These are phyloP conservation scores for Sclerotinia nivalis DNA, from an alignment of 2,329 filamentous ascomycete species.

Conservation along the genomic window DNA sequence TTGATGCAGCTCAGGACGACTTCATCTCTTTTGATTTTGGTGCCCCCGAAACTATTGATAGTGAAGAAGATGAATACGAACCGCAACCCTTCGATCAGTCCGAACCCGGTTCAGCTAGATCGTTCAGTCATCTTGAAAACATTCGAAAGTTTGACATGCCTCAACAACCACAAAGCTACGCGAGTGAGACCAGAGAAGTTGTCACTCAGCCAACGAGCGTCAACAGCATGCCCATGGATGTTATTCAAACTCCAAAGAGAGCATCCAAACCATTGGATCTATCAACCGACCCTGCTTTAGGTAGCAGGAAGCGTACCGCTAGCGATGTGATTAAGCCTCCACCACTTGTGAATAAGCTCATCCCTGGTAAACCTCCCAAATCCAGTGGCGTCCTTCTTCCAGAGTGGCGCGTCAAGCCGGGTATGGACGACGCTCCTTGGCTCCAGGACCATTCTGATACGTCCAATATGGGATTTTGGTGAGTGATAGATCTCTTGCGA, in stretches of 20 bases:
- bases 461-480: constrained; percentile 58
- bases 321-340: constrained; percentile 59
- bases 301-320: constrained; percentile 72
- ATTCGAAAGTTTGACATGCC: constrained; percentile 20
- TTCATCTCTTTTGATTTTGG: constrained; percentile 85
- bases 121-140: constrained; percentile 22
- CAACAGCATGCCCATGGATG: background rate
- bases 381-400: constrained; percentile 42
- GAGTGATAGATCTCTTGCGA: constrained; percentile 38
- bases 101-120: background rate
- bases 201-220: background rate
- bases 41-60: constrained; percentile 36
- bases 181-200: background rate
- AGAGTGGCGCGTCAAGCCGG: constrained; percentile 46
- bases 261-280: constrained; percentile 30
- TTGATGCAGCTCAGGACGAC: constrained; percentile 66
- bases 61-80: constrained; percentile 23
- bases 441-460: constrained; percentile 56
- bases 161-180: background rate
- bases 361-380: constrained; percentile 29
- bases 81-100: constrained; percentile 32
- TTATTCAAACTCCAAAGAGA: constrained; percentile 2
- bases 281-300: constrained; percentile 50
- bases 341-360: constrained; percentile 33
- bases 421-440: constrained; percentile 62